Evolutionary conservation across 345 rosid species (phyloP), one percentile per base, ranked within the genome.

Genomic region (Carallia brachiata): DNA sequence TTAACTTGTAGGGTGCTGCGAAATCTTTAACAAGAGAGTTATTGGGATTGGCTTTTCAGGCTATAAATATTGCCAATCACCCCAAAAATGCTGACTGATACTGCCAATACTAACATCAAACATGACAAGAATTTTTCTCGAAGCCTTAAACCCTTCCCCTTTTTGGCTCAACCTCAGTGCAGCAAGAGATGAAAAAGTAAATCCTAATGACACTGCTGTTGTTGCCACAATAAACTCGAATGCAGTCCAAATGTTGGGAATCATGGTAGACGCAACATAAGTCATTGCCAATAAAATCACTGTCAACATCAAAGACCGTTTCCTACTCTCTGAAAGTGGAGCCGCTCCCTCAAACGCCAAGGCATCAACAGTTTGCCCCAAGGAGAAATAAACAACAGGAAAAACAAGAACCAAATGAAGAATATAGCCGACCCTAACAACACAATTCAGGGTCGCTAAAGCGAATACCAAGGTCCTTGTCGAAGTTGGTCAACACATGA

Each of bases 171-270:
- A 70, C 78, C 76, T 83, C 72, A 95, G 69, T 1, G 97, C 93
- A 69, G 92, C 74, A 5, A 95, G 89, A 70, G 97, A 79, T 19
- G 99, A 97, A 76, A 95, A 95, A 37, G 85, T 95, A 66, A 92
- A 95, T 65, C 97, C 99, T 62, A 95, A 83, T 0, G 99, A 90
- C 36, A 95, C 96, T 9, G 99, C 99, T 19, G 97, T 84, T 40
- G 99, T 95, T n/a, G 99, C 98, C 37, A 98, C 99, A 0, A 98
- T 95, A 75, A 92, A 95, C 77, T 95, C 92, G 77, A 95, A 95
- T 55, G 98, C 99, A 0, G 90, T 90, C 99, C 99, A 95, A 74
- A 95, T 95, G 61, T 84, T 95, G 7, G 99, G 99, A 70, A 92
- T 85, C 93, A 89, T 83, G 13, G 97, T 90, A 6, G 99, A 95